Evolutionary conservation across 164 flowering plant genomes (phyloP), one percentile per base, ranked within the genome.

Genomic region (Macadamia tetraphylla): DNA sequence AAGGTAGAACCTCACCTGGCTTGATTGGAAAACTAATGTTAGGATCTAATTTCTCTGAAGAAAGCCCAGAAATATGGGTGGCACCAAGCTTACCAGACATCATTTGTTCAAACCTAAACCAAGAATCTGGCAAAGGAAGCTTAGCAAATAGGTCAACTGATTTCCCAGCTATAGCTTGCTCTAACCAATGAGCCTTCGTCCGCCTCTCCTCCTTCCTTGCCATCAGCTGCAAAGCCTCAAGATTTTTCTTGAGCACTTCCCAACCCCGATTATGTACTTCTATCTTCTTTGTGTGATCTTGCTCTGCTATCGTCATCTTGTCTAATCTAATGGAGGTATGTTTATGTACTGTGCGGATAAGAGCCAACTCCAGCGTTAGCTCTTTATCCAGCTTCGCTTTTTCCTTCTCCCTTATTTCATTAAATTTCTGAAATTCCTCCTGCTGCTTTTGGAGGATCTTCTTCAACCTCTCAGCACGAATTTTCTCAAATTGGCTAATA

Each of bases 261-360:
- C 63, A 70, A 58, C 70, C 69, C 18, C 23, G 30, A 42, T 73
- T 63, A 44, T 76, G 79, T 49, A 79, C 82, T 40, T 83, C 81
- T 72, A 74, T 23, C 71, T 78, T 85, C 60, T 58, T 75, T 1
- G 74, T 72, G 71, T 63, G 78, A 5, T 75, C 73, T 29, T 46
- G 64, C 17, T 84, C 87, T 59, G 82, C 31, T 2, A 43, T 31
- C 74, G 75, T 84, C 32, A 87, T 83, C 71, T 77, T 86, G 17
- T 82, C 87, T 48, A 43, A 49, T 68, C 77, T 73, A 43, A 63
- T 46, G 9, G 83, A 59, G 57, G 3, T n/a, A 58, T 79, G 66
- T 52, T 66, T 60, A 66, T 78, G 72, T 10, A 73, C 60, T 61
- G 66, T n/a, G 52, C 82, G 76, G 59, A 87, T 72, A 66, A 83